Percentiles rank a stretch among this genome's conserved stretches.
These are phyloP conservation scores for Gynandropsis gynandra DNA, from an alignment of 345 rosid species.

Conservation along the genomic window DNA sequence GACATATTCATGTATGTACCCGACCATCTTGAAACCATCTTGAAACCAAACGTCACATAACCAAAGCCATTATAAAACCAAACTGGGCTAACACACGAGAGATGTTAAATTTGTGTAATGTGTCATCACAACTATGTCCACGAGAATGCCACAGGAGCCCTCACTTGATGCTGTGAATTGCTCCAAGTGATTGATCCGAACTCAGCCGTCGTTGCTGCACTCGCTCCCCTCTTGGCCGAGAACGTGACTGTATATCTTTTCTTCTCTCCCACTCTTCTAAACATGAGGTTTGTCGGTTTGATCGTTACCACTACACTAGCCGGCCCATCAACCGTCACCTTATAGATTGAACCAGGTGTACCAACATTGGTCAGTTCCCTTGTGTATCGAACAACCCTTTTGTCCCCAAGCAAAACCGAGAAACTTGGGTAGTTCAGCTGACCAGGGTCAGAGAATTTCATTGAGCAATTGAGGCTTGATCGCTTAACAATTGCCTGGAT, in stretches of 20 bases:
- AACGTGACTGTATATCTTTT: slow-evolving; percentile 66
- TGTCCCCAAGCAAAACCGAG: slow-evolving; percentile 58
- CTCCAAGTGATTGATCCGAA: slow-evolving; percentile 76
- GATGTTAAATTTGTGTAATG: slow-evolving; percentile 11
- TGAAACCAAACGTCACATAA: slow-evolving; percentile 23
- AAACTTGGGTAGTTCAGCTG: slow-evolving; percentile 84
- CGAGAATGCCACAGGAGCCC: slow-evolving; percentile 69
- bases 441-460: slow-evolving; percentile 62
- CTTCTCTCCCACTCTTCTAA: slow-evolving; percentile 60
- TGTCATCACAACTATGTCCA: slow-evolving; percentile 44
- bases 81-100: slow-evolving; percentile 13
- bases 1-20: too few relatives aligned
- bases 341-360: slow-evolving; percentile 44
- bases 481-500: slow-evolving; percentile 58
- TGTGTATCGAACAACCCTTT: slow-evolving; percentile 67
- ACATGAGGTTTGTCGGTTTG: slow-evolving; percentile 50
- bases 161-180: slow-evolving; percentile 53
- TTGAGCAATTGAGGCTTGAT: slow-evolving; percentile 48
- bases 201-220: slow-evolving; percentile 32
- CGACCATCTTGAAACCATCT: too few relatives aligned
- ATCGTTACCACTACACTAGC: slow-evolving; percentile 45
- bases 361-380: slow-evolving; percentile 82
- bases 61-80: slow-evolving; percentile 16
- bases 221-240: slow-evolving; percentile 43
- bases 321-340: slow-evolving; percentile 40